These are phyloP conservation scores for Russula sp. DNA, from an alignment of 768 basidiomycete species.

Conservation along the genomic window DNA sequence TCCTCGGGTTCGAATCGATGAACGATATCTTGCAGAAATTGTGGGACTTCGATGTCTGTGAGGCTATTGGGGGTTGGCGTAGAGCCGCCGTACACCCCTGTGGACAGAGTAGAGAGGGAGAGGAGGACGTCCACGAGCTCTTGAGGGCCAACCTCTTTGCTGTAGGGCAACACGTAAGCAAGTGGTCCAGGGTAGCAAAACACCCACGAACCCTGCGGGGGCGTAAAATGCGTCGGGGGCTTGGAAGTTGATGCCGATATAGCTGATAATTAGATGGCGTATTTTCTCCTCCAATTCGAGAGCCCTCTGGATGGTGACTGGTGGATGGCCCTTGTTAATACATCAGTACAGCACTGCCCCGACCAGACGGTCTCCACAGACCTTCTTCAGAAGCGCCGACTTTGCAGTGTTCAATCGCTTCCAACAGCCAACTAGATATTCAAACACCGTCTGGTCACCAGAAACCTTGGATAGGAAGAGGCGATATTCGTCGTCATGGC, in stretches of 20 bases:
- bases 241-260: constrained; percentile 82
- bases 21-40: constrained; percentile 79
- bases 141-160: constrained; percentile 64
- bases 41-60: constrained; percentile 60
- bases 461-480: constrained; percentile 74
- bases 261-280: constrained; percentile 80
- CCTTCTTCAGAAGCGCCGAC: constrained; percentile 58
- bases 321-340: constrained; percentile 48
- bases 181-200: not conserved
- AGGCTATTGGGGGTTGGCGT: constrained; percentile 46
- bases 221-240: constrained; percentile 96
- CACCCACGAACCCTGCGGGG: constrained; percentile 54
- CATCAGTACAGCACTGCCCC: not conserved
- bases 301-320: constrained; percentile 58
- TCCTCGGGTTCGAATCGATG: constrained; percentile 73
- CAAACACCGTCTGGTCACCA: constrained; percentile 70
- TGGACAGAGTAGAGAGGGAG: constrained; percentile 60
- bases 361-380: constrained; percentile 26
- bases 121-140: constrained; percentile 84
- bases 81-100: constrained; percentile 52
- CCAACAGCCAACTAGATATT: constrained; percentile 90
- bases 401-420: constrained; percentile 65
- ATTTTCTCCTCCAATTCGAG: constrained; percentile 62
- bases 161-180: constrained; percentile 27
- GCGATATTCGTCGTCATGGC: constrained; percentile 70